Base-by-base conservation (phyloP, 2,329 filamentous ascomycete genomes). In the Blastomyces percursus region DNA sequence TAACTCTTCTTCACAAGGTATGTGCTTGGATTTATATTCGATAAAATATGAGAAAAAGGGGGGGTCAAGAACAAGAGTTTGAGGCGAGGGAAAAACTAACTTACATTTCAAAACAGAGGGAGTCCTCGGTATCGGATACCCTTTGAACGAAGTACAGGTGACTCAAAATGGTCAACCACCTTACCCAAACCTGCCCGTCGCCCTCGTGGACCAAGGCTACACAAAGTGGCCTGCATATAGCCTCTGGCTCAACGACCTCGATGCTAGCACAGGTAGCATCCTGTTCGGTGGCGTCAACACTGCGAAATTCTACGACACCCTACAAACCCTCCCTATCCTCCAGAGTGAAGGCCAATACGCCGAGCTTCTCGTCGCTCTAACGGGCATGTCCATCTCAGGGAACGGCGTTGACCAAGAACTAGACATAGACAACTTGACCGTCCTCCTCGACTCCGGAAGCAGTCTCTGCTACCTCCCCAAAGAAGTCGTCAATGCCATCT, bases 91-190 rank as follows among this genome's bases (percentile, higher is more conserved):
- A 6, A 32, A 32, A 32, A 5, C 30, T 6, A 32, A 4, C 61
- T 21, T 62, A 57, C 42, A 8, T 56, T 67, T 58, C 8, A 32
- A 32, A 32, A 65, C 75, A 61, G 84, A 95, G 73, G 90, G 90
- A 48, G 90, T 97, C 51, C 75, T 96, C 24, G 92, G 92, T 21
- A 88, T 97, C 65, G 92, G 92, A 7, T 96, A 96, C 72, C 72
- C 82, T 0, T 73, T 81, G 66, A 94, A 95, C 72, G 92, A 96
- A 75, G 89, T 88, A 14, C 84, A 87, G 68, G 84, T 89, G 55
- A 81, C 81, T 60, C 66, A 81, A 79, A 69, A 71, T 60, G 69
- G 81, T 6, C 74, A 78, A 63, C 63, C 75, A 3, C 63, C 82
- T 0, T 92, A 92, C 74, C 74, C 84, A 52, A 92, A 91, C 71